Evolutionary conservation across 257 asterid genomes (phyloP).

Genomic region (Nicotiana knightiana): DNA sequence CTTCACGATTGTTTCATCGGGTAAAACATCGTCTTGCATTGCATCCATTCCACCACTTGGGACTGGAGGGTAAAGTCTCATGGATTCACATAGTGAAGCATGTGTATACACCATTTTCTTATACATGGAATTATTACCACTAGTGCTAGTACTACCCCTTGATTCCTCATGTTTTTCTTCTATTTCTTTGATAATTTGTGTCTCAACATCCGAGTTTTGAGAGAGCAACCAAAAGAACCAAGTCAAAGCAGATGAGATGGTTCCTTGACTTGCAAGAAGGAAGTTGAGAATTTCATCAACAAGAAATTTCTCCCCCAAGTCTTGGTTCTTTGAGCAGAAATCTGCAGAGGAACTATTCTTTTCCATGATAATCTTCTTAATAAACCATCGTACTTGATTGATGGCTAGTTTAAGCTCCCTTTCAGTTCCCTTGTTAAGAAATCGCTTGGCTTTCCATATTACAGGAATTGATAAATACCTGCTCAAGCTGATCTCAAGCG

Average conservation of each 20-base stretch:
- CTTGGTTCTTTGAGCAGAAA: neutral
- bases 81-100: conserved; percentile 40
- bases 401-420: conserved; percentile 21
- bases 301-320: conserved; percentile 28
- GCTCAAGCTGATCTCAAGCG: conserved; percentile 18
- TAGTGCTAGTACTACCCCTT: neutral
- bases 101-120: conserved; percentile 37
- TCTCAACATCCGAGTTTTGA: conserved; percentile 22
- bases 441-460: conserved; percentile 25
- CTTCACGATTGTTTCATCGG: conserved; percentile 27
- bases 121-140: too few species aligned
- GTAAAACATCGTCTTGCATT: conserved; percentile 30
- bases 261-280: conserved; percentile 36
- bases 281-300: conserved; percentile 36
- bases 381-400: conserved; percentile 18
- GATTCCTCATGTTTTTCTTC: conserved; percentile 29
- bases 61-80: conserved; percentile 49
- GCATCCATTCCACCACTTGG: conserved; percentile 32
- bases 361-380: conserved; percentile 17
- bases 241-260: conserved; percentile 37
- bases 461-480: conserved; percentile 19
- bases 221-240: conserved; percentile 51
- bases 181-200: conserved; percentile 22
- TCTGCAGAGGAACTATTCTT: neutral
- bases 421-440: conserved; percentile 29